phyloP scores from a whole-genome alignment of 331 rosid species.

The Pyrus hybrid region DNA sequence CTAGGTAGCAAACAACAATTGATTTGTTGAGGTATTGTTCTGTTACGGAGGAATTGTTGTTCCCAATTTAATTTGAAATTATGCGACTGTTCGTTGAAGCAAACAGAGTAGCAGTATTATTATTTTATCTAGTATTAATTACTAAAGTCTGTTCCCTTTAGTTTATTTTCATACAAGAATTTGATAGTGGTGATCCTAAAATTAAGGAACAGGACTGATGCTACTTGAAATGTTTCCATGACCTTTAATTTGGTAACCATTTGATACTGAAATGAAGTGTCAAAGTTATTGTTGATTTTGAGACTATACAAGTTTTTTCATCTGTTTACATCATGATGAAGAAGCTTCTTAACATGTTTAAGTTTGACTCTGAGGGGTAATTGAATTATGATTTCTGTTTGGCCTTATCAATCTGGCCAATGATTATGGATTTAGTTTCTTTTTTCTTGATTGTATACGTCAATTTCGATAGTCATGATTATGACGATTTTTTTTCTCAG shows the following conservation, averaged over 20 bases:
- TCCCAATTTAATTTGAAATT: neutral
- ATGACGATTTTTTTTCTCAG: conserved; percentile 40
- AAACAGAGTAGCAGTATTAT: neutral
- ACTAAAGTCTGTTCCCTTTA: neutral
- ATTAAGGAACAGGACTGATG: neutral
- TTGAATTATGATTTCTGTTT: neutral
- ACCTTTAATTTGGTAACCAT: neutral
- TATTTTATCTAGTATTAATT: neutral
- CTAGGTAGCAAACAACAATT: too few species aligned
- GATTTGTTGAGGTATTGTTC: neutral
- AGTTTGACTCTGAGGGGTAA: neutral
- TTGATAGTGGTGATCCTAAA: neutral
- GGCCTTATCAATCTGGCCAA: neutral
- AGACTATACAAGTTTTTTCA: neutral
- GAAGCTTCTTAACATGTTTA: neutral
- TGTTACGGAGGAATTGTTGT: neutral
- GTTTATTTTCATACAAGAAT: neutral
- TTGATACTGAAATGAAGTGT: neutral
- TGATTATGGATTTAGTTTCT: neutral
- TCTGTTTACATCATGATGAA: neutral
- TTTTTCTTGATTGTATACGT: neutral
- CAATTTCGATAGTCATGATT: neutral
- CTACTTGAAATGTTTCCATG: neutral
- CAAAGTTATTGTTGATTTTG: neutral
- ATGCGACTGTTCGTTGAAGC: neutral